Percentiles rank a stretch among this genome's conserved stretches.
phyloP scores from a whole-genome alignment of 805 yeast species.

The Lipomyces chichibuensis region DNA sequence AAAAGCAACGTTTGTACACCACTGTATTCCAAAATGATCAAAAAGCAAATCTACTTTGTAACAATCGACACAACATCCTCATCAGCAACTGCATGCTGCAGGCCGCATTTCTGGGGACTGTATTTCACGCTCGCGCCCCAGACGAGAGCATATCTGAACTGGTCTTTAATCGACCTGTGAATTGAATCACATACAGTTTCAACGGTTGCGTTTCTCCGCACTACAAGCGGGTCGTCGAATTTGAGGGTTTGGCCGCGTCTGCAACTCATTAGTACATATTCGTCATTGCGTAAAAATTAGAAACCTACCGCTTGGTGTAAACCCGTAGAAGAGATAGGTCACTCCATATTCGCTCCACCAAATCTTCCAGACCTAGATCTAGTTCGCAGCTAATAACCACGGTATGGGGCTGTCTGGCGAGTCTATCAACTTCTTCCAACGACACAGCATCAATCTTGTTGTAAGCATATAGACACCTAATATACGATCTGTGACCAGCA shows the following conservation, averaged over 20 bases:
- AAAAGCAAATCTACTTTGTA: slow-evolving; percentile 57
- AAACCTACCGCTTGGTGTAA: slow-evolving; percentile 64
- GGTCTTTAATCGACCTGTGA: slow-evolving; percentile 88
- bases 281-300: neutral
- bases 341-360: slow-evolving; percentile 92
- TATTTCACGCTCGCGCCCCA: slow-evolving; percentile 97
- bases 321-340: slow-evolving; percentile 77
- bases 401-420: slow-evolving; percentile 91
- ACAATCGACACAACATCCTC: slow-evolving; percentile 94
- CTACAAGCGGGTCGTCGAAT: slow-evolving; percentile 88
- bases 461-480: slow-evolving; percentile 90
- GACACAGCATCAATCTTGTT: slow-evolving; percentile 96
- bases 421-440: slow-evolving; percentile 86
- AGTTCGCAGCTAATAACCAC: slow-evolving; percentile 91
- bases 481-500: slow-evolving; percentile 82
- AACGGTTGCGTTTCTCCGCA: slow-evolving; percentile 74
- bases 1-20: neutral
- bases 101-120: slow-evolving; percentile 95
- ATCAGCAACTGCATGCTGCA: slow-evolving; percentile 78
- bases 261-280: neutral
- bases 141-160: slow-evolving; percentile 90
- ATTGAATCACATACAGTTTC: slow-evolving; percentile 89
- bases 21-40: neutral
- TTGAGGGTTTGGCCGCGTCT: slow-evolving; percentile 81
- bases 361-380: slow-evolving; percentile 83